Base-by-base conservation (phyloP, 768 basidiomycete species). In the Rhodotorula kratochvilovae region DNA sequence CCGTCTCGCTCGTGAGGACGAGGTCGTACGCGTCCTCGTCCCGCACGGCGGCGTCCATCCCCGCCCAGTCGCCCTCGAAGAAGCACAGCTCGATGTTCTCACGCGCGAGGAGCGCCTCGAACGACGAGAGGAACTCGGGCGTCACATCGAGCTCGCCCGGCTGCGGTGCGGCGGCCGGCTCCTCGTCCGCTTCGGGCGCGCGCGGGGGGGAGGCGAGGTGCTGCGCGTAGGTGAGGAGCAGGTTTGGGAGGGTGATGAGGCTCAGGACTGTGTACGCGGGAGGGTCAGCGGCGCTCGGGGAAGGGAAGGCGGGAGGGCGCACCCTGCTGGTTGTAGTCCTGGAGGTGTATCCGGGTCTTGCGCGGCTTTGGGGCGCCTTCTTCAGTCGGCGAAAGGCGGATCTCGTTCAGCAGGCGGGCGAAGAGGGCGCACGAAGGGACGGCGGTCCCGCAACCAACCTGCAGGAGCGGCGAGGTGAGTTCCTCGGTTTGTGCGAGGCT, bases 401-500 rank as follows among this genome's bases (percentile, higher is more conserved):
- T 76, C 79, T 48, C 36, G 62, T 71, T 39, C 81, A 83, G 64
- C 10, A 93, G 76, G 56, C 84, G 80, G 12, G 84, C 83, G 2
- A 97, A 83, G 66, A 95, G 81, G 73, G 86, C 90, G 17, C 91
- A 80, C 0, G 89, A 88, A 1, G 95, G 95, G 0, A 96, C 81
- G 1, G 89, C 90, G 0, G 95, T 97, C 29, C 95, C 95, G 79
- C 95, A 98, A 2, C 95, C 95, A 62, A 96, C 80, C 93, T 97
- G 66, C 2, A 50, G 36, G 25, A 29, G 10, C 6, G 5, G 10
- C 36, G 13, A 4, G 50, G 65, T 29, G 43, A 58, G 21, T 53
- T 33, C 16, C 7, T 12, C 10, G 0, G n/a, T 16, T 17, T 2
- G 36, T 31, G 13, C 2, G 5, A 19, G 31, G n/a, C 21, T 17